Percentiles rank a stretch among this genome's conserved stretches.
Evolutionary conservation across 768 basidiomycete species (phyloP).

Genomic region (Mycena galopus): DNA sequence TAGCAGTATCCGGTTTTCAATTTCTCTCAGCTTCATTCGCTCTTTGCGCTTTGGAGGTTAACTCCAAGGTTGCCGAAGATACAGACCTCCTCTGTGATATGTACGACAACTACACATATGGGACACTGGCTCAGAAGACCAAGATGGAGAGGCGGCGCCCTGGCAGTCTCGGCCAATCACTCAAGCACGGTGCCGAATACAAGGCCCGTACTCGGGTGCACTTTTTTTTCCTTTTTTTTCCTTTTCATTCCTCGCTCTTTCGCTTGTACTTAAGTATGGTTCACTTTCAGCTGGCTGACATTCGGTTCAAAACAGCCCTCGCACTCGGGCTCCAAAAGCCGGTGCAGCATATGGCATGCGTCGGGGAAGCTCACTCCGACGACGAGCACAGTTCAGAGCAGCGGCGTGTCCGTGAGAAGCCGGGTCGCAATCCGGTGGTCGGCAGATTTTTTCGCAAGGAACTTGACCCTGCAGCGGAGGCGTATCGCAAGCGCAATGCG

Average conservation of each 20-base stretch:
- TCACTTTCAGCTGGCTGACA: not conserved
- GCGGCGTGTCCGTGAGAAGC: constrained; percentile 5
- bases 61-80: not conserved
- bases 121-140: constrained; percentile 23
- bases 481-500: constrained; percentile 15
- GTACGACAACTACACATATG: constrained; percentile 27
- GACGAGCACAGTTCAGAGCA: constrained; percentile 4
- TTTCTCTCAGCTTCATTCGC: constrained; percentile 1
- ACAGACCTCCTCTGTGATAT: constrained; percentile 11
- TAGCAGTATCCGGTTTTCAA: constrained; percentile 4
- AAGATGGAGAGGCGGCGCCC: constrained; percentile 16
- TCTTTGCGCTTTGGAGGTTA: not conserved
- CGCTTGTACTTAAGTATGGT: too few relatives aligned
- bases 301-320: not conserved
- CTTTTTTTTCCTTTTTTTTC: too few relatives aligned
- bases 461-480: constrained; percentile 10
- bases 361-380: constrained; percentile 22
- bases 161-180: constrained; percentile 10
- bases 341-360: constrained; percentile 1
- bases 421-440: constrained; percentile 10
- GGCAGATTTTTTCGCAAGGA: constrained; percentile 4
- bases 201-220: constrained; percentile 16
- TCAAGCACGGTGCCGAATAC: not conserved
- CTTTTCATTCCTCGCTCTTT: too few relatives aligned
- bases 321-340: constrained; percentile 14